These are phyloP conservation scores for Geotrichum aggregatum DNA, from an alignment of 1,139 yeast genomes.

Conservation along the genomic window DNA sequence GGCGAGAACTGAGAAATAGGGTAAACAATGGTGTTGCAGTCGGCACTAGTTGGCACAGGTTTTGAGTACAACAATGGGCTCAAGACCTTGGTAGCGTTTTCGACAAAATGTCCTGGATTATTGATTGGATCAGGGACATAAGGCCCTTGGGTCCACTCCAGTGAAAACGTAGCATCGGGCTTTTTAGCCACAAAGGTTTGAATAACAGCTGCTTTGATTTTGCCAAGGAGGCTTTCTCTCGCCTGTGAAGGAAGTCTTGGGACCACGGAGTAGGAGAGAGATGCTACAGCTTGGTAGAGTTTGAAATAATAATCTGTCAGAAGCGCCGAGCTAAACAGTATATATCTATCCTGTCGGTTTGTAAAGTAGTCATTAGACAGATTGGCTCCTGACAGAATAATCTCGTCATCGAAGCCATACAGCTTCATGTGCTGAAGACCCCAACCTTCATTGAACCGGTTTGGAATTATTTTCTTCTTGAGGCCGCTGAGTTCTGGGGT, in stretches of 20 bases:
- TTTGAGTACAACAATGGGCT: slow-evolving; percentile 48
- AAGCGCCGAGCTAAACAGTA: slow-evolving; percentile 54
- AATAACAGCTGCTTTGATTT: slow-evolving; percentile 7
- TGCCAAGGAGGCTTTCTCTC: background rate
- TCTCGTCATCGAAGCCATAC: slow-evolving; percentile 89
- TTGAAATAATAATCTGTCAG: slow-evolving; percentile 70
- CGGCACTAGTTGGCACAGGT: slow-evolving; percentile 15
- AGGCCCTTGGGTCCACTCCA: slow-evolving; percentile 73
- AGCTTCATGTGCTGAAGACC: slow-evolving; percentile 97
- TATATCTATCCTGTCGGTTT: slow-evolving; percentile 93
- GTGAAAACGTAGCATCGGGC: slow-evolving; percentile 40
- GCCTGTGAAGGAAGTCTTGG: slow-evolving; percentile 28
- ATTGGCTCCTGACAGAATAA: slow-evolving; percentile 87
- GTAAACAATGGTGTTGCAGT: slow-evolving; percentile 52
- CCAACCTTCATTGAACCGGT: slow-evolving; percentile 79
- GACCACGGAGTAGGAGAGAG: slow-evolving; percentile 64
- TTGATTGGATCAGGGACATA: slow-evolving; percentile 67
- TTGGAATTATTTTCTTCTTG: slow-evolving; percentile 64
- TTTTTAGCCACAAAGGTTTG: slow-evolving; percentile 15
- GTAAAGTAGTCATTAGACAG: slow-evolving; percentile 87
- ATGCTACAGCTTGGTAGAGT: slow-evolving; percentile 62
- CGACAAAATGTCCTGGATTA: slow-evolving; percentile 54
- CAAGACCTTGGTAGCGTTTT: slow-evolving; percentile 55
- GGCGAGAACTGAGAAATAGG: slow-evolving; percentile 93
- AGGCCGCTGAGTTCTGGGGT: slow-evolving; percentile 81